Percentiles rank a stretch among this genome's conserved stretches.
phyloP scores from a whole-genome alignment of 2,329 filamentous ascomycete genomes.

The Fusarium sp. region DNA sequence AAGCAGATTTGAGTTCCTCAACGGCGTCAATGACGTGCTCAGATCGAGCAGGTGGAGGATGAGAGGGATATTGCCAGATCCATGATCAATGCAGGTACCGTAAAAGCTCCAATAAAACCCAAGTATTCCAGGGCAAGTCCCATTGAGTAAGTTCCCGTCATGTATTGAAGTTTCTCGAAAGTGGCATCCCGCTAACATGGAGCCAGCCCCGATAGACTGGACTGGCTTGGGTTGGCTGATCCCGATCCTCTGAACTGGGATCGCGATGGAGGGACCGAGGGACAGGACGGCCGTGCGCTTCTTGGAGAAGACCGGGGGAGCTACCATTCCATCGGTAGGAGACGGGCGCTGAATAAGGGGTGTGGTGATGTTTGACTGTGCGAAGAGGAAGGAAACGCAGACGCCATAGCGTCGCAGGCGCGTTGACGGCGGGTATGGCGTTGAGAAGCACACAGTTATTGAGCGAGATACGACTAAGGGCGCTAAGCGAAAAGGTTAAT shows the following conservation, averaged over 20 bases:
- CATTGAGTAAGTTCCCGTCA: background rate
- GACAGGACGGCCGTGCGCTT: conserved; percentile 8
- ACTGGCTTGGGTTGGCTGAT: conserved; percentile 19
- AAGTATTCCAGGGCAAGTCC: background rate
- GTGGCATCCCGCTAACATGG: conserved; percentile 3
- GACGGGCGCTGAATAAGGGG: conserved; percentile 12
- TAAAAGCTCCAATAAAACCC: background rate
- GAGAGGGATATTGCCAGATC: background rate
- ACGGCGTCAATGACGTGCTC: background rate
- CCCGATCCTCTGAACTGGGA: conserved; percentile 30
- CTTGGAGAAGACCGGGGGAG: background rate
- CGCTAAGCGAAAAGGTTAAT: conserved; percentile 1
- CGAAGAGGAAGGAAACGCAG: conserved; percentile 19
- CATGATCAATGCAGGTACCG: background rate
- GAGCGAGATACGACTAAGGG: conserved; percentile 5
- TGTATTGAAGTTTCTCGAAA: background rate
- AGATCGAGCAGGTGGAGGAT: background rate
- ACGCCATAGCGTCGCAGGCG: conserved; percentile 24
- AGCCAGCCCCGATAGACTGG: conserved; percentile 6
- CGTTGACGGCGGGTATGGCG: conserved; percentile 29
- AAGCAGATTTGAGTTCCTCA: background rate
- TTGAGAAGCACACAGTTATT: conserved; percentile 6
- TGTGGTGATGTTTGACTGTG: conserved; percentile 2
- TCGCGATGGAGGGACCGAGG: conserved; percentile 1
- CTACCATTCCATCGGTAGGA: conserved; percentile 34